Percentiles rank a stretch among this genome's conserved stretches.
Evolutionary conservation across 352 stramenopile genomes (phyloP).

Genomic region (Poterioochromonas sp.): DNA sequence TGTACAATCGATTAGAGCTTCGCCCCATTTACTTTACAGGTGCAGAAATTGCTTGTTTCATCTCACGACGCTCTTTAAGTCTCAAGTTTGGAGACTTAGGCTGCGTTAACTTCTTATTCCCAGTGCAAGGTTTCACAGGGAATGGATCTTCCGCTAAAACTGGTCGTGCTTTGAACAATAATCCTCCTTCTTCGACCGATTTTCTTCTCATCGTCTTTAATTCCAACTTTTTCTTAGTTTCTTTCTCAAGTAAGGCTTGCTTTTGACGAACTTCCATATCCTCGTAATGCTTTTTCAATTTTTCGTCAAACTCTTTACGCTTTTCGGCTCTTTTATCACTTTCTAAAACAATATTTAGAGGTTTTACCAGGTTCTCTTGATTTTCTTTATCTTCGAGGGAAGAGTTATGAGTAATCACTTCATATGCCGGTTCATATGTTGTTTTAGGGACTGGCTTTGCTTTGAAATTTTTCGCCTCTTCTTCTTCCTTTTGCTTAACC

Average conservation of each 20-base stretch:
- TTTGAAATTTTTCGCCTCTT: not conserved
- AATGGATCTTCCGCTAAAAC: not conserved
- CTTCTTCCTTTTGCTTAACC: not conserved
- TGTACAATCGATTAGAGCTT: too few relatives aligned
- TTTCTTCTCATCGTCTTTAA: not conserved
- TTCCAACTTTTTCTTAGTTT: not conserved
- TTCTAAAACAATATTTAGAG: not conserved
- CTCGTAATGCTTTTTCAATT: too few relatives aligned
- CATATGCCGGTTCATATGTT: not conserved
- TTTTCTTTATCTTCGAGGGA: not conserved
- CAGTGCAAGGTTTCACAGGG: not conserved
- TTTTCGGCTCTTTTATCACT: not conserved
- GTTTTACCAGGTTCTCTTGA: not conserved
- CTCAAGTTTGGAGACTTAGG: not conserved
- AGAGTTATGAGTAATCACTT: not conserved
- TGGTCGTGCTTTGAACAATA: not conserved
- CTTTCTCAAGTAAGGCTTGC: not conserved
- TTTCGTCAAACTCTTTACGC: not conserved
- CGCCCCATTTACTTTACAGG: too few relatives aligned
- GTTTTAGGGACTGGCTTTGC: not conserved
- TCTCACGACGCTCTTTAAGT: not conserved
- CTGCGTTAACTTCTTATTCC: not conserved
- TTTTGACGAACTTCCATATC: not conserved
- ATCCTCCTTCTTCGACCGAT: not conserved
- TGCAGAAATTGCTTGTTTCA: too few relatives aligned